Evolutionary conservation across 2,329 filamentous ascomycete species (phyloP), one percentile per base, ranked within the genome.

Genomic region (Madurella mycetomatis): DNA sequence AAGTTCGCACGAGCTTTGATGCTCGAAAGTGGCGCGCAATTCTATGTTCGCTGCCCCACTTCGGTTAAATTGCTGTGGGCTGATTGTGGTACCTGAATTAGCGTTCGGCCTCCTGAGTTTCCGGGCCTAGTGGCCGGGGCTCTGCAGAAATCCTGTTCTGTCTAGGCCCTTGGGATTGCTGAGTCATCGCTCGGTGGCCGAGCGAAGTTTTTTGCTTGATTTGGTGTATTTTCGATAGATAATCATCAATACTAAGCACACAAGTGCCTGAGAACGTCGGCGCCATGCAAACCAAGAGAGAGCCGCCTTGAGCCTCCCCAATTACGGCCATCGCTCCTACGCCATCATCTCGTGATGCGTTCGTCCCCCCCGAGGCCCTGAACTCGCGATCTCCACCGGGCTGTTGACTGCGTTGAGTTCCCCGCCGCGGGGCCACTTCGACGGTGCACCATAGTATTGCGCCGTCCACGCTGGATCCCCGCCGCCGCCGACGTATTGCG

Each of bases 31-130:
- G 34, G 34, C 34, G 34, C 9, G 15, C 17, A 31, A 8, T 31
- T 34, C 16, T n/a, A 15, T 40, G 34, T 4, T 41, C 40, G 41
- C n/a, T 25, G 40, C 53, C 40, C 53, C 49, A 51, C 53, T 15
- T 48, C 39, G 54, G 34, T 53, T 47, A 56, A 50, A 56, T 53
- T 56, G 54, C 54, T 45, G 41, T 51, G 43, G 47, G 19, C 50
- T 25, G 50, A 51, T 19, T 16, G 17, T 11, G 17, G 25, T n/a
- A 37, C 18, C 8, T 45, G 34, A 25, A 25, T 25, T 49, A 34
- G 49, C 50, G 40, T 47, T 56, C 51, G 25, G 25, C 25, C 25
- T 7, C 25, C 25, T 25, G 25, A 25, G 7, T 7, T 25, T 25
- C 25, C 25, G 25, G 25, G 25, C 25, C 25, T 25, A 25, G 25